These are phyloP conservation scores for Pythium rhizo-oryzae DNA, from an alignment of 352 stramenopile genomes.

Conservation along the genomic window DNA sequence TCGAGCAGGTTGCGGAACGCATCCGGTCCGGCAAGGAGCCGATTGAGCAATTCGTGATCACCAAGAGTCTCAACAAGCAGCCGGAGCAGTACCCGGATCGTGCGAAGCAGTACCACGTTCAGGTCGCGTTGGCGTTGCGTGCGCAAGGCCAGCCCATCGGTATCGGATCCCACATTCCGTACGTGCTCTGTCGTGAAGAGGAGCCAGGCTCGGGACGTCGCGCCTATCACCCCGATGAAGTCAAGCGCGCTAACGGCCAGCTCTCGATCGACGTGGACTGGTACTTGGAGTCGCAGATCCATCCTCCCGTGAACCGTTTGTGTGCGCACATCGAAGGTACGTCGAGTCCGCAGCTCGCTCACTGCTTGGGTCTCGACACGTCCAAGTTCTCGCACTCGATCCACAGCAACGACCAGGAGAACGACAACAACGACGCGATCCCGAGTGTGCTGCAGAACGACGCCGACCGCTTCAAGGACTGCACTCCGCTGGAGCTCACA, in stretches of 20 bases:
- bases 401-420: constrained; percentile 83
- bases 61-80: constrained; percentile 99
- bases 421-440: constrained; percentile 83
- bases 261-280: constrained; percentile 95
- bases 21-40: constrained; percentile 94
- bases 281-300: constrained; percentile 97
- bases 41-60: constrained; percentile 99
- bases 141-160: constrained; percentile 96
- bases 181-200: constrained; percentile 95
- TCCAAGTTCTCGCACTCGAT: constrained; percentile 92
- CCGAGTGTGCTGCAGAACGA: constrained; percentile 89
- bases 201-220: constrained; percentile 70
- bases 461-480: constrained; percentile 89
- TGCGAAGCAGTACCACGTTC: constrained; percentile 97
- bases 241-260: constrained; percentile 69
- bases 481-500: constrained; percentile 71
- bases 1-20: constrained; percentile 90
- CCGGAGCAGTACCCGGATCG: constrained; percentile 97
- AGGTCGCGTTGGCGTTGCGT: constrained; percentile 97
- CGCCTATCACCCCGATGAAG: constrained; percentile 89
- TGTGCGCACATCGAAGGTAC: constrained; percentile 99
- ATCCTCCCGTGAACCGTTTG: constrained; percentile 97
- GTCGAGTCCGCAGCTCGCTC: constrained; percentile 92
- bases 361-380: constrained; percentile 97
- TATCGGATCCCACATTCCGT: constrained; percentile 98